phyloP scores from a whole-genome alignment of 257 asterid genomes.

The Capsicum chinense region DNA sequence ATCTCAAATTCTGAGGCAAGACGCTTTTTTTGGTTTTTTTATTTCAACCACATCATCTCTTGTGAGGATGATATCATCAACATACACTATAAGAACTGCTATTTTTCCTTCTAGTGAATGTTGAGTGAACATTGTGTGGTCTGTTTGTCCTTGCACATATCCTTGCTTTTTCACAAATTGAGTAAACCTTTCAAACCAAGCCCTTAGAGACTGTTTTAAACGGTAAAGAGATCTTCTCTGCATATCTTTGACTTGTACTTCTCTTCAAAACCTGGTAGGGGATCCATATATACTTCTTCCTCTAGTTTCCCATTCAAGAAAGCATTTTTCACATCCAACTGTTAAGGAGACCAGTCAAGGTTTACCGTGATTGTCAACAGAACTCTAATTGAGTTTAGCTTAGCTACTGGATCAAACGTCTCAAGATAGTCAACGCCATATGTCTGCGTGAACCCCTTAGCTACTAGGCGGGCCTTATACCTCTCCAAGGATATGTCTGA shows the following conservation, averaged over 20 bases:
- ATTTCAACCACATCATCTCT: neutral
- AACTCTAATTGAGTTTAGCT: neutral
- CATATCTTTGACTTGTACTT: no score
- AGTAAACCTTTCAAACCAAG: neutral
- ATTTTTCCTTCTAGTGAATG: neutral
- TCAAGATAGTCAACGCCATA: neutral
- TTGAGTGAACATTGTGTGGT: neutral
- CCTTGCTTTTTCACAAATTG: neutral
- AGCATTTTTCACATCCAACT: neutral
- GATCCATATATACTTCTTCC: no score
- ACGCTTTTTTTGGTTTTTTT: no score
- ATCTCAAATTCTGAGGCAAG: no score
- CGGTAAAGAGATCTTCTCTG: neutral
- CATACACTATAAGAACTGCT: constrained; percentile 12
- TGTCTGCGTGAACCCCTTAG: neutral
- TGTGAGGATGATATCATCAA: constrained; percentile 13
- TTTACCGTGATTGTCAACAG: neutral
- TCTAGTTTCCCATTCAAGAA: no score
- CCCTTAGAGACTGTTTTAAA: neutral
- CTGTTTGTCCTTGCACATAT: neutral
- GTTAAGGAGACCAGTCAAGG: neutral
- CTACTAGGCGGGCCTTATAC: neutral
- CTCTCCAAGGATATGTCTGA: no score
- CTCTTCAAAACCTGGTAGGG: no score
- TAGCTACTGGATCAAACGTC: neutral